phyloP scores from a whole-genome alignment of 2,329 filamentous ascomycete genomes.

The Claviceps sp. region DNA sequence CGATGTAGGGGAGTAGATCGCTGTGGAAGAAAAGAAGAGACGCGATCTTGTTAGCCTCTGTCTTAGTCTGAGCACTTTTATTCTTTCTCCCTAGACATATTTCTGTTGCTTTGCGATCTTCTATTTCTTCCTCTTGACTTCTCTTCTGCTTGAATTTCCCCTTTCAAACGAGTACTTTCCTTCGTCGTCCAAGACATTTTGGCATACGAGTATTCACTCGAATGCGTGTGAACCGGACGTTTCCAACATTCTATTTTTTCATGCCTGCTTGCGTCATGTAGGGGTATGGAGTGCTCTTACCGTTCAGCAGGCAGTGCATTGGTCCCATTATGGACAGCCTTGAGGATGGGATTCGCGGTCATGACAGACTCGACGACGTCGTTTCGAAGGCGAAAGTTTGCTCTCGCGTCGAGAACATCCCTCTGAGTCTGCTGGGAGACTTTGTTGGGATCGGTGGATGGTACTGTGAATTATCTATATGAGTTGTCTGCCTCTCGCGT shows the following conservation, averaged over 20 bases:
- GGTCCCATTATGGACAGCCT: constrained; percentile 58
- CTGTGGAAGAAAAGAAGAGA: constrained; percentile 24
- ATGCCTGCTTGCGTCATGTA: not conserved
- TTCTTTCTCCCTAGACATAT: not conserved
- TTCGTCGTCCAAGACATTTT: no score
- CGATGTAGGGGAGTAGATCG: constrained; percentile 52
- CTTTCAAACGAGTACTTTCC: not conserved
- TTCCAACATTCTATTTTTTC: no score
- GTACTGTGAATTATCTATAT: not conserved
- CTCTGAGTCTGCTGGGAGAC: constrained; percentile 45
- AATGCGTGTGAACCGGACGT: no score
- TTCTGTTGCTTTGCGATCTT: no score
- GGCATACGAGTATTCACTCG: no score
- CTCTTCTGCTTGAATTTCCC: no score
- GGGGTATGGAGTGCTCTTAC: constrained; percentile 26
- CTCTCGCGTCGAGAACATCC: constrained; percentile 56
- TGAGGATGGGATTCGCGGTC: constrained; percentile 61
- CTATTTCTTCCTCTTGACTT: no score
- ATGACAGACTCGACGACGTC: constrained; percentile 56
- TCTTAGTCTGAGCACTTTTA: not conserved
- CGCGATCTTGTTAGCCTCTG: not conserved
- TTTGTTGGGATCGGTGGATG: constrained; percentile 24
- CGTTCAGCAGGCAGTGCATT: constrained; percentile 53
- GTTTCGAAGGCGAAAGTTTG: constrained; percentile 55
- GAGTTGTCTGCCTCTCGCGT: not conserved